Percentiles rank a stretch among this genome's conserved stretches.
These are phyloP conservation scores for Fomitopsis palustris DNA, from an alignment of 1,284 basidiomycete genomes.

Conservation along the genomic window DNA sequence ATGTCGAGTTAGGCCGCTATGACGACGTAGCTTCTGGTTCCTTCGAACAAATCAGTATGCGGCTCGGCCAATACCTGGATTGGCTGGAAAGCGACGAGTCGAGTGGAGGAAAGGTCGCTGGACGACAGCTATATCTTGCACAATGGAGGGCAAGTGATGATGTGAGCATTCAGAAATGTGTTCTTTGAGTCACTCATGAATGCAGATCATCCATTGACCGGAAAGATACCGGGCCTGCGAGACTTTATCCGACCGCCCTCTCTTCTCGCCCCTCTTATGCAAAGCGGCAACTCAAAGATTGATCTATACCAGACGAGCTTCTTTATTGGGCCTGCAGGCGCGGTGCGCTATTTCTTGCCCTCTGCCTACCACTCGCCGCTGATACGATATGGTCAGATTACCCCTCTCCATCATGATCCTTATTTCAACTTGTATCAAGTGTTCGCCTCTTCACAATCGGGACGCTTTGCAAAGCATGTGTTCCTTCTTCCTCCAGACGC, in stretches of 20 bases:
- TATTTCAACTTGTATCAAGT: constrained; percentile 25
- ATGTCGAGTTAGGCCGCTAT: constrained; percentile 24
- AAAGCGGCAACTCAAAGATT: background rate
- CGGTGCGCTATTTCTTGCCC: constrained; percentile 11
- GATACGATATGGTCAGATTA: constrained; percentile 13
- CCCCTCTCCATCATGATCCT: constrained; percentile 24
- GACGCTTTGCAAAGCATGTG: constrained; percentile 20
- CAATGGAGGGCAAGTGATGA: constrained; percentile 24
- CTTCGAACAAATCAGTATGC: constrained; percentile 17
- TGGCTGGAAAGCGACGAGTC: constrained; percentile 15
- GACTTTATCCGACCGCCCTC: constrained; percentile 11
- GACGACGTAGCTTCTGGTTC: constrained; percentile 8
- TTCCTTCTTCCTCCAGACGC: constrained; percentile 19
- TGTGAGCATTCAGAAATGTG: constrained; percentile 5
- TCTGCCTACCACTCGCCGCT: background rate
- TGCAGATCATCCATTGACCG: background rate
- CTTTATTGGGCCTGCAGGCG: constrained; percentile 22
- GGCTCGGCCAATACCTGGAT: constrained; percentile 19
- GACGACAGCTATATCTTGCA: constrained; percentile 22
- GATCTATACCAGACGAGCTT: constrained; percentile 25
- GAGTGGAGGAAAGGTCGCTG: constrained; percentile 1
- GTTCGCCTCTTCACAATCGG: constrained; percentile 18
- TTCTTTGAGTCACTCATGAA: background rate
- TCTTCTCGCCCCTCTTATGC: constrained; percentile 13
- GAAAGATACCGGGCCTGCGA: constrained; percentile 13